A percentile compares a stretch with the other conserved stretches of the same genome.
Conservation (phyloP, 495 filamentous ascomycete genomes). For the Bombardia bombarda region DNA sequence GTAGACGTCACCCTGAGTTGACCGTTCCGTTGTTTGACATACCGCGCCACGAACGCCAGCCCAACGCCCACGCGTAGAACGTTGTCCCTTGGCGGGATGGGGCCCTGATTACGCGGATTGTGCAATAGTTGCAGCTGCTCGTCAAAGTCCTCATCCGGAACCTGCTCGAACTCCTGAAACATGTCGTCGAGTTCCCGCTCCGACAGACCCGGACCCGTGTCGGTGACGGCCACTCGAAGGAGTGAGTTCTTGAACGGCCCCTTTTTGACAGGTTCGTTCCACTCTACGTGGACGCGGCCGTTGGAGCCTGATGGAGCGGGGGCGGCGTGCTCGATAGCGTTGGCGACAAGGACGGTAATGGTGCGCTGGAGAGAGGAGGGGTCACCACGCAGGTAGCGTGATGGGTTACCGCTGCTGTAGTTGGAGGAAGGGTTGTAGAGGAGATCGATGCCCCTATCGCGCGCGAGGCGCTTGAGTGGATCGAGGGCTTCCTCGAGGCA, state of each 20-base stretch:
- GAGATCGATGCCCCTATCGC: conserved; percentile 59
- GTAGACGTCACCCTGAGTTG: conserved; percentile 12
- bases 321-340: conserved; percentile 74
- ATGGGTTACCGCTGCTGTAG: no score
- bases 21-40: conserved; percentile 16
- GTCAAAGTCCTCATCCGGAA: conserved; percentile 51
- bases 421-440: conserved; percentile 49
- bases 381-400: conserved; percentile 59
- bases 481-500: conserved; percentile 63
- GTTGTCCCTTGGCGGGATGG: conserved; percentile 1
- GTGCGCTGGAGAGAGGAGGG: conserved; percentile 62
- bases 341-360: conserved; percentile 64
- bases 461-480: conserved; percentile 56
- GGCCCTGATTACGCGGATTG: no score
- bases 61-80: conserved; percentile 18
- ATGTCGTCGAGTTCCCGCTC: conserved; percentile 56
- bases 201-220: conserved; percentile 66
- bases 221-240: conserved; percentile 59
- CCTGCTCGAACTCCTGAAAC: conserved; percentile 74
- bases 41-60: conserved; percentile 13
- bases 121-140: no score
- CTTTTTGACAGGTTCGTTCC: conserved; percentile 29
- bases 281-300: conserved; percentile 59
- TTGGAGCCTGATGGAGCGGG: no score
- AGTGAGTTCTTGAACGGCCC: conserved; percentile 38